Evolutionary conservation across 805 yeast species (phyloP), one percentile per base, ranked within the genome.

Genomic region (Candida sanyiensis): DNA sequence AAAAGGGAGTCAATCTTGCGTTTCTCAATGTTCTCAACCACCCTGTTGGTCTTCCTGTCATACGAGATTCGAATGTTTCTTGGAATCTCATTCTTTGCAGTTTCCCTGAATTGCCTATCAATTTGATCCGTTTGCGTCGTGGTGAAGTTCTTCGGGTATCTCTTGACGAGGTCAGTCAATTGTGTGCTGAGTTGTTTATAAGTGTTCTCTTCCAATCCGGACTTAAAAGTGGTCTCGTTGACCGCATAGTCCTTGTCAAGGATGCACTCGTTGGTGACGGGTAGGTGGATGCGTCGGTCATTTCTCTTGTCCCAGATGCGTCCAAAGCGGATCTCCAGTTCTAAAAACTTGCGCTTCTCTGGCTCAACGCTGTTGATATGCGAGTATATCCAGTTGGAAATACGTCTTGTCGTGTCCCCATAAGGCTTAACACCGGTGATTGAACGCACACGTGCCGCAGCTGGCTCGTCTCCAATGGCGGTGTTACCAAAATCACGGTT

Each of bases 361-460:
- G 73, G 74, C 28, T 76, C 73, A 28, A 85, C 71, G 24, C 84
- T 84, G 32, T 70, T 70, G 33, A 87, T 68, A 46, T 84, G 81
- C 15, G 94, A 88, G 67, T 83, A 88, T 7, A 89, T 70, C 97
- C 97, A 89, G 50, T 82, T 86, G 17, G 93, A 83, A 6, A 89
- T 77, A 24, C 84, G 76, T 53, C 89, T 75, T 6, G 89, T 83
- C 42, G 85, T 67, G 51, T 86, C 90, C 52, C 86, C 87, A 34
- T 84, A 74, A 1, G 93, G 93, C 31, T 78, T 78, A 1, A 83
- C 70, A 5, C 88, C 89, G 0, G 87, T 79, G 13, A 86, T 71
- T 29, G 87, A 50, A 17, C 28, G 32, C 12, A 13, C 22, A 6
- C 39, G 33, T 7, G 26, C 44, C 16, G 26, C 42, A 6, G 15